These are phyloP conservation scores for Harringtonia lauricola DNA, from an alignment of 2,329 filamentous ascomycete species.

Conservation along the genomic window DNA sequence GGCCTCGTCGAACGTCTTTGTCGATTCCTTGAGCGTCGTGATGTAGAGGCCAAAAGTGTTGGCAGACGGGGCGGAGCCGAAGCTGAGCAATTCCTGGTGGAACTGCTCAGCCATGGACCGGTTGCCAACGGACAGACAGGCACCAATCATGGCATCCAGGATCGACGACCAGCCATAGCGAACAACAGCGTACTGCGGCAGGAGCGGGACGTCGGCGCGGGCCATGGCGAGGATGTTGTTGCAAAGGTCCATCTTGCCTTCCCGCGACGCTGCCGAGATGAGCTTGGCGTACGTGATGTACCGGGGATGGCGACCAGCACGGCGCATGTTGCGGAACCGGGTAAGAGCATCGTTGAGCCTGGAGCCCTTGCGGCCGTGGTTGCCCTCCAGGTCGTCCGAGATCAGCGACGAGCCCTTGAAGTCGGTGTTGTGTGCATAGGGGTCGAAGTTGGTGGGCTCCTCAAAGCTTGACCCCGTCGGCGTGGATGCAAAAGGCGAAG, in stretches of 20 bases:
- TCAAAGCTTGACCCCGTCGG: constrained; percentile 53
- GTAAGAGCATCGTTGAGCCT: constrained; percentile 70
- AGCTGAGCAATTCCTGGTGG: constrained; percentile 82
- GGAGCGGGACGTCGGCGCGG: constrained; percentile 73
- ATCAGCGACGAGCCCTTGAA: constrained; percentile 89
- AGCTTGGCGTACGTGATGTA: constrained; percentile 97
- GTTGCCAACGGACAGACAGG: constrained; percentile 73
- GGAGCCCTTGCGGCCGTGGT: constrained; percentile 59
- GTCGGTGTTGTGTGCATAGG: constrained; percentile 81
- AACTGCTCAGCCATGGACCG: constrained; percentile 73
- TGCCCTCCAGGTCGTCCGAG: constrained; percentile 77
- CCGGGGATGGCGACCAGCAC: constrained; percentile 78
- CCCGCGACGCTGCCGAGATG: constrained; percentile 79
- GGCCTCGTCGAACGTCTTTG: constrained; percentile 95
- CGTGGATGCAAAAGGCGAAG: constrained; percentile 43
- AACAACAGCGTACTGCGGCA: constrained; percentile 75
- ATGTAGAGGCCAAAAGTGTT: constrained; percentile 99
- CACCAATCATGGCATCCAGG: constrained; percentile 90
- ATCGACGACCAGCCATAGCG: constrained; percentile 96
- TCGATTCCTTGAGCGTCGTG: constrained; percentile 94
- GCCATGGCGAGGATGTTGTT: constrained; percentile 86
- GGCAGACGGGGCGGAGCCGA: constrained; percentile 84
- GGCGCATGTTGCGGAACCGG: constrained; percentile 87
- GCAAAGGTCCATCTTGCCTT: constrained; percentile 69
- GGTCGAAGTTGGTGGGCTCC: constrained; percentile 63